phyloP scores from a whole-genome alignment of 2,329 filamentous ascomycete genomes.

The Penicillium sp. region DNA sequence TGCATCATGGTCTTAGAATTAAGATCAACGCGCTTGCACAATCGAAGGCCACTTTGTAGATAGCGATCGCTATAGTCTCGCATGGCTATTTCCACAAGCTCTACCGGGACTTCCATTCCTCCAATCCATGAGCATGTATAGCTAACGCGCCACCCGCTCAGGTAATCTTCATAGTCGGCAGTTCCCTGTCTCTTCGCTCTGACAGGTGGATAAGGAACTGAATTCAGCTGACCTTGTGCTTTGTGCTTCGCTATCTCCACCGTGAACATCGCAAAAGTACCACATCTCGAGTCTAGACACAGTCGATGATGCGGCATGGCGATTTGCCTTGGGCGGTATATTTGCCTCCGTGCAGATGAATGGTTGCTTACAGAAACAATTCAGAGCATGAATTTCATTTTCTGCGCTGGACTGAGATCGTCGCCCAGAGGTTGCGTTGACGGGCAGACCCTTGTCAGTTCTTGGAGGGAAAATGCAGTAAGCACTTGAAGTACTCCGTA shows the following conservation, averaged over 20 bases:
- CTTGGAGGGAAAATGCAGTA: background rate
- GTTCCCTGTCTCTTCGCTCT: constrained; percentile 4
- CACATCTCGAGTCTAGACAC: background rate
- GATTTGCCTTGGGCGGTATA: background rate
- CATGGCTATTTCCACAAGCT: background rate
- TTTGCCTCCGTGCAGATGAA: background rate
- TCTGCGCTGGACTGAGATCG: too few species aligned
- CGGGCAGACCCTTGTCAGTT: background rate
- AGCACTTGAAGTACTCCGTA: background rate
- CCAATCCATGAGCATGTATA: too few species aligned
- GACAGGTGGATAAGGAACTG: constrained; percentile 6
- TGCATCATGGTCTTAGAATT: background rate
- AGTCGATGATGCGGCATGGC: background rate
- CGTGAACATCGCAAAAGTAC: background rate
- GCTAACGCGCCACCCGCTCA: background rate
- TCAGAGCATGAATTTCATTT: too few species aligned
- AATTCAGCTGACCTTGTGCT: background rate
- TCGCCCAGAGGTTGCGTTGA: background rate
- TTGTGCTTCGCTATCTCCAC: constrained; percentile 4
- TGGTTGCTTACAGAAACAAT: too few species aligned
- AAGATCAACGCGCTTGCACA: background rate
- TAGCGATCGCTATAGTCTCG: background rate
- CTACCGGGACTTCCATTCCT: background rate
- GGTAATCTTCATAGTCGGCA: constrained; percentile 3
- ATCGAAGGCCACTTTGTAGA: background rate